Base-by-base conservation (phyloP, 495 filamentous ascomycete species). In the Penicillium robsamsonii region DNA sequence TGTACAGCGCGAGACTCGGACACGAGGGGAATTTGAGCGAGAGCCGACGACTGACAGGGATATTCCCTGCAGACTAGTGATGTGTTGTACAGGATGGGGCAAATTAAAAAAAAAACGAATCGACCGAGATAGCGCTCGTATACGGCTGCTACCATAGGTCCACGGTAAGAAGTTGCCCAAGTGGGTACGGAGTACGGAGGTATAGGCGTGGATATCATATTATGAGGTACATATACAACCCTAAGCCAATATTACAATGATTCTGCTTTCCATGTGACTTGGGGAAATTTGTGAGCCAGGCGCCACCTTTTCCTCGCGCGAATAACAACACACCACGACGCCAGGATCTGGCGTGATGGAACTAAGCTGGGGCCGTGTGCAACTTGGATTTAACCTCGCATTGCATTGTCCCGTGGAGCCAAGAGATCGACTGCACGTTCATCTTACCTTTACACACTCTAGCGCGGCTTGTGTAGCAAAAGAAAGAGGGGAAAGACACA, bases 381-480 rank as follows among this genome's bases (percentile, higher is more conserved):
- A 48, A 68, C 65, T 17, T 9, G 37, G 55, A 68, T 64, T 66
- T 68, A 68, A 68, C 63, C 66, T 68, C 63, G 66, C 66, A 68
- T 68, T 68, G 66, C 66, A 68, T 68, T 68, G 59, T 68, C 60
- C 63, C 62, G 65, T 61, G 56, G 55, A 54, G 46, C 55, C 55
- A 66, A 60, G 56, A 65, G 66, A 68, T 68, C 66, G 66, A 64
- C 66, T 68, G 66, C 66, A 68, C 66, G 66, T 68, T 62, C 66
- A 68, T 67, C 58, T 61, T 55, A 46, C 57, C 47, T 55, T 17
- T 22, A 30, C 55, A 45, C 55, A 46, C 47, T 22, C 46, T 51
- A 52, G 48, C 42, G 49, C 20, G 12, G 9, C n/a, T 53, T 20
- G 42, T 40, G 55, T 41, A 41, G 44, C 27, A 47, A 25, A 20